Base-by-base conservation (phyloP, 495 filamentous ascomycete species). In the Aspergillus ostianus region DNA sequence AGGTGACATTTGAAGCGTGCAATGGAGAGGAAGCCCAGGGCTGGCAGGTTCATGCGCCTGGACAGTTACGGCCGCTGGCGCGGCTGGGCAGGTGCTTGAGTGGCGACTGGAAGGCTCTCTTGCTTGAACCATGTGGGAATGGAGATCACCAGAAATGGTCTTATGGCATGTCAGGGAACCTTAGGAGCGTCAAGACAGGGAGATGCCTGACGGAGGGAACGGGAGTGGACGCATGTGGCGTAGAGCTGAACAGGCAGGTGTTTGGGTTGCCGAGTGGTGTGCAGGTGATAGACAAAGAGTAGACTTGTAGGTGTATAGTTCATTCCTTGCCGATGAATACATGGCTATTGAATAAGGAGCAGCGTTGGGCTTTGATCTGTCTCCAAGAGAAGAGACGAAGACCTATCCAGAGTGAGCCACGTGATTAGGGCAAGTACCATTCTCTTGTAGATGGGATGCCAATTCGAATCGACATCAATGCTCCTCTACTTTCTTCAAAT, bases 231-330 rank as follows among this genome's bases (percentile, higher is more conserved):
- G 44, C 26, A 7, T 74, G 71, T 63, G 54, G 63, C 30, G 50
- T 61, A 36, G 60, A 62, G 41, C 29, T 45, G 48, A 59, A 66
- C 30, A 63, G 50, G 8, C 71, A 74, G 56, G 71, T 74, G 23
- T 68, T 74, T 61, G 70, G 68, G 13, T 55, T 74, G 56, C 70
- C 71, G 1, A 68, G 68, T 67, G 71, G 70, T 47, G 61, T 71
- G 15, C 17, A 19, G 7, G 47, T 49, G 19, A 41, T 15, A 17
- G 15, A 20, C 47, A 12, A 17, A 9, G 19, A 49, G 18, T 26
- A 49, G 47, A 49, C 47, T 20, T 20, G 1, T 18, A 49, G 47
- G 70, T 15, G 12, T 10, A 15, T 4, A 41, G 36, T 15, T 15
- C 12, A 26, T 26, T 2, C 23, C 23, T 26, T 26, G 23, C 2